Evolutionary conservation across 2,329 filamentous ascomycete genomes (phyloP), one percentile per base, ranked within the genome.

Genomic region (Hypoxylon sp.): DNA sequence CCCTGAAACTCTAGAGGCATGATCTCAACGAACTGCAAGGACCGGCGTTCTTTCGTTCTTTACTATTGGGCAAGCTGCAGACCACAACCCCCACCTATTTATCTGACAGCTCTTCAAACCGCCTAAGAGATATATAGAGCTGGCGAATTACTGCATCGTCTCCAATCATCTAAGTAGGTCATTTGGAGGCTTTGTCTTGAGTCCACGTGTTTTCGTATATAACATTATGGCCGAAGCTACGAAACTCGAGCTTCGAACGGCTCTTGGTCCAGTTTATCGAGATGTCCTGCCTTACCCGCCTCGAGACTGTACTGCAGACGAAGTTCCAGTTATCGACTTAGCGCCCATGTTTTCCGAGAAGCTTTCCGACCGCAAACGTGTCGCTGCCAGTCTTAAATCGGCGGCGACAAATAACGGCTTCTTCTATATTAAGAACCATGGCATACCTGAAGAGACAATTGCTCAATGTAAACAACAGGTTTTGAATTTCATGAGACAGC

Each of bases 301-400:
- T 43, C 73, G 75, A 48, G 68, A 75, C 63, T 78, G 76, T 41
- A 78, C 76, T 17, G 59, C 71, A 21, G 74, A 76, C 13, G 83
- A 88, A 73, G 85, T 88, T 11, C 86, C 86, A 2, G 73, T 88
- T 45, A 85, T 89, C 56, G 84, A 88, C 70, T 75, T 88, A 5
- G 78, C 79, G 0, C 73, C 75, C 11, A 80, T 81, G 61, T 81
- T 83, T 59, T 79, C 80, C 53, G 60, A 74, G 1, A 75, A 79
- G 0, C 53, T 80, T 0, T 70, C 75, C 0, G 77, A 80, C 2
- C 81, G 82, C 0, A 75, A 79, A 43, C 67, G 72, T 10, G 79
- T 86, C 0, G 84, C 84, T 0, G 69, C 72, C 0, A 74, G 79
- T 3, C 80, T 87, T 14, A 79, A 78, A 19, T 70, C 77, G 0